phyloP scores from a whole-genome alignment of 2,329 filamentous ascomycete species.

The Colletotrichum sp. region DNA sequence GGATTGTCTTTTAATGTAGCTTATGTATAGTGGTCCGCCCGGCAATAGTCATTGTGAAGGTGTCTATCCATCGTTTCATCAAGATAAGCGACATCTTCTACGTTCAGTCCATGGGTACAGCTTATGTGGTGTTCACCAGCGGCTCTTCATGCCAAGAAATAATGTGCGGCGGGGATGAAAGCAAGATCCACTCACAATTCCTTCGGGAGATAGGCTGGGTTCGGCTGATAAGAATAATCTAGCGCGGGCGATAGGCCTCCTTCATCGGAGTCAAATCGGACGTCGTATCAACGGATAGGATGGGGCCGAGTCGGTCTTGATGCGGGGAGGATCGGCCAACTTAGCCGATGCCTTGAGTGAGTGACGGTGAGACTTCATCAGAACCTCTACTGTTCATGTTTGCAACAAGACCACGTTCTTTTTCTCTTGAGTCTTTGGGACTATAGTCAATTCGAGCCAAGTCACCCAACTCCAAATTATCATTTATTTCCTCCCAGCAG shows the following conservation, averaged over 20 bases:
- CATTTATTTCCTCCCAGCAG: neutral
- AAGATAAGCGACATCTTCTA: accelerated
- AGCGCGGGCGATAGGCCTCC: neutral
- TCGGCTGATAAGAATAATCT: neutral
- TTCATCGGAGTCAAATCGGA: neutral
- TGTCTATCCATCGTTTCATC: neutral
- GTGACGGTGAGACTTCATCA: neutral
- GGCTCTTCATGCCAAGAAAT: neutral
- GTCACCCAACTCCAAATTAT: accelerated
- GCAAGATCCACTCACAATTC: neutral
- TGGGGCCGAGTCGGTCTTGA: neutral
- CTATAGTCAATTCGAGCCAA: neutral
- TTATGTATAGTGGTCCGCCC: neutral
- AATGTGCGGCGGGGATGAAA: neutral
- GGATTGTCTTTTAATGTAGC: neutral
- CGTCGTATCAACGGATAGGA: neutral
- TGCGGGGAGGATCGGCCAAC: neutral
- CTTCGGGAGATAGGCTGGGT: neutral
- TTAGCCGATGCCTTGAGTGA: neutral
- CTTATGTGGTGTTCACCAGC: neutral
- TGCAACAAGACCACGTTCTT: neutral
- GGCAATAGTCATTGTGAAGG: accelerated
- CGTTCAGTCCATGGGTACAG: accelerated
- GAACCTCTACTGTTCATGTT: neutral
- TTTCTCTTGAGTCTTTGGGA: neutral